phyloP scores from a whole-genome alignment of 2,329 filamentous ascomycete genomes.

The Colletotrichum sp. region DNA sequence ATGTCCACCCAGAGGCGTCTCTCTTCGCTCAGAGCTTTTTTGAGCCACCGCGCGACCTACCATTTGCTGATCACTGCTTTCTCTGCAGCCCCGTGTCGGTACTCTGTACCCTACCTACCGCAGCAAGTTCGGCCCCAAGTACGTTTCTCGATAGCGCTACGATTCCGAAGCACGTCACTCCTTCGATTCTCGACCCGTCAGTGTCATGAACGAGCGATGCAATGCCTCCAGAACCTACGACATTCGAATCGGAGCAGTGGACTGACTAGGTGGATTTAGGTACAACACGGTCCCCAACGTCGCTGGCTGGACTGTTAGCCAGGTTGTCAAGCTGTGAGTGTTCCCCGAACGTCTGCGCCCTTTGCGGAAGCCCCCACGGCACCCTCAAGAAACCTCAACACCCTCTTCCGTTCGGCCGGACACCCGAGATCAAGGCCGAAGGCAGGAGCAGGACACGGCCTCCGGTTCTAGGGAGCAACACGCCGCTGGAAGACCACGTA shows the following conservation, averaged over 20 bases:
- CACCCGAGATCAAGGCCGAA: neutral
- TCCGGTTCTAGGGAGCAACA: neutral
- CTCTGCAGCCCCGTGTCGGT: neutral
- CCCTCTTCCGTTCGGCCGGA: neutral
- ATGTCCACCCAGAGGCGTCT: neutral
- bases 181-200: neutral
- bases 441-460: neutral
- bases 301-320: conserved; percentile 55
- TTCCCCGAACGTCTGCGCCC: neutral
- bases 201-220: neutral
- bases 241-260: neutral
- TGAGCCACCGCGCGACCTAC: neutral
- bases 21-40: neutral
- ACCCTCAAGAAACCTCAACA: neutral
- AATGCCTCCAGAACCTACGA: neutral
- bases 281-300: conserved; percentile 65
- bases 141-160: conserved; percentile 32
- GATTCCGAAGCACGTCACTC: neutral
- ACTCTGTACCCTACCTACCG: conserved; percentile 19
- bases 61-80: neutral
- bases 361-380: no score
- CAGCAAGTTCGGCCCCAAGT: conserved; percentile 71
- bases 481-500: neutral
- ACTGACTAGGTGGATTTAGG: conserved; percentile 44
- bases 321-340: conserved; percentile 57